Evolutionary conservation across 345 rosid genomes (phyloP).

Genomic region (Adansonia digitata): DNA sequence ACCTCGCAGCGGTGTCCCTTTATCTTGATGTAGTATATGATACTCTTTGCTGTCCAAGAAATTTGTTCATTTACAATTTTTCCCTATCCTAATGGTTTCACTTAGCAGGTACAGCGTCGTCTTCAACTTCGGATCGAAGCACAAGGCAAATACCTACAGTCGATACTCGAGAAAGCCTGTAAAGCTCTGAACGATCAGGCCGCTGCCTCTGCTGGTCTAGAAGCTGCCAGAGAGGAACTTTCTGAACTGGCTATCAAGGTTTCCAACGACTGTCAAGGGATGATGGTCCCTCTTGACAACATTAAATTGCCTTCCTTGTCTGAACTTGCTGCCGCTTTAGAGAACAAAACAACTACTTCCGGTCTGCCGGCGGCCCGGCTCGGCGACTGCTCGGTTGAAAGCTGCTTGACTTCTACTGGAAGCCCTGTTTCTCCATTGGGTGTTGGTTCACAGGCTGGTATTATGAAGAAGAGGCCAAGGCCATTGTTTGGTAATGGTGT

Average conservation of each 20-base stretch:
- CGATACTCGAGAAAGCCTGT: conserved; percentile 89
- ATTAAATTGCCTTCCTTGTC: conserved; percentile 45
- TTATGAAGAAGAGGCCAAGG: conserved; percentile 60
- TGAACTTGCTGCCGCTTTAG: conserved; percentile 62
- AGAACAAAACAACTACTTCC: conserved; percentile 37
- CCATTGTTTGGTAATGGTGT: conserved; percentile 45
- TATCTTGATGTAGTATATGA: not conserved
- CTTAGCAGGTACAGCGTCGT: conserved; percentile 72
- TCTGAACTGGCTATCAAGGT: conserved; percentile 77
- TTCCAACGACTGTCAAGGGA: conserved; percentile 51
- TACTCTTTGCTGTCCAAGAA: not conserved
- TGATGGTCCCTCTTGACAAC: conserved; percentile 42
- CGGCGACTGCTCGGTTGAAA: conserved; percentile 65
- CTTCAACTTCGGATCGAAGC: conserved; percentile 89
- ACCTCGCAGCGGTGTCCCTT: not conserved
- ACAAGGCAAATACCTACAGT: conserved; percentile 80
- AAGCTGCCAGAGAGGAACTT: conserved; percentile 79
- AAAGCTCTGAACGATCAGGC: conserved; percentile 77
- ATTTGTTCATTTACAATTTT: not conserved
- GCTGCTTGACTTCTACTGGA: conserved; percentile 66
- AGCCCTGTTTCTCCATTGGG: conserved; percentile 55
- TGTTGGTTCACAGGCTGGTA: conserved; percentile 33
- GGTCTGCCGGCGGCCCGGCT: conserved; percentile 35
- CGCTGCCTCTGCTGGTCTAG: conserved; percentile 57
- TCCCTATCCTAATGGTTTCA: conserved; percentile 2